Evolutionary conservation across 2,329 filamentous ascomycete genomes (phyloP), one percentile per base, ranked within the genome.

Genomic region (Eutypa lata): DNA sequence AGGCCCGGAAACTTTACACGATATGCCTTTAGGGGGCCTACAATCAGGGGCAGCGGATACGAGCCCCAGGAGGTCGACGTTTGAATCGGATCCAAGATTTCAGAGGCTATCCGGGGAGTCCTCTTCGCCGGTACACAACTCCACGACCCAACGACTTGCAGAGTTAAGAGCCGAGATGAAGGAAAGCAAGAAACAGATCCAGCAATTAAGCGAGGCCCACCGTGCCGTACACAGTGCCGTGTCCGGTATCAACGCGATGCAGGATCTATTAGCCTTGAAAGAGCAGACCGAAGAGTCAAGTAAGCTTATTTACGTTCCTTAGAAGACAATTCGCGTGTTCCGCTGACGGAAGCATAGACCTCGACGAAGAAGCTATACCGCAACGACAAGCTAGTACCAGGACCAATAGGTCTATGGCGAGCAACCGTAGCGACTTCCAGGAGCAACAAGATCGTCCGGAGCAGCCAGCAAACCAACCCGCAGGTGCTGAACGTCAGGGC

Each of bases 161-260:
- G 50, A 55, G 45, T 24, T 57, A 7, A 47, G 50, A 14, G 48
- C 53, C 8, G 55, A 55, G 48, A 53, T 55, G 50, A 53, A 53
- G 18, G 48, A 37, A 13, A 54, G 54, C 42, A 43, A 57, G 26
- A 49, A 53, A n/a, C 55, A 55, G 33, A 57, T 55, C 24, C 47
- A 55, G 28, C 44, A 52, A 24, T 52, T 57, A 11, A 49, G 52
- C n/a, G 48, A 54, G n/a, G 55, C 55, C 16, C 53, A 57, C 22
- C 46, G 44, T 14, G 55, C 50, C 18, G 50, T 57, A 18, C 55
- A 55, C 18, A 50, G 49, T 33, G 55, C 53, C 10, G 45, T 54
- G 3, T 49, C 40, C 7, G 50, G 53, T 2, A 55, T 57, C 33
- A 35, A 42, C 22, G 50, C 55, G n/a, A 57, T 53, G 2, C 50